These are phyloP conservation scores for Gossypium gossypioides DNA, from an alignment of 441 rosid species.

Conservation along the genomic window DNA sequence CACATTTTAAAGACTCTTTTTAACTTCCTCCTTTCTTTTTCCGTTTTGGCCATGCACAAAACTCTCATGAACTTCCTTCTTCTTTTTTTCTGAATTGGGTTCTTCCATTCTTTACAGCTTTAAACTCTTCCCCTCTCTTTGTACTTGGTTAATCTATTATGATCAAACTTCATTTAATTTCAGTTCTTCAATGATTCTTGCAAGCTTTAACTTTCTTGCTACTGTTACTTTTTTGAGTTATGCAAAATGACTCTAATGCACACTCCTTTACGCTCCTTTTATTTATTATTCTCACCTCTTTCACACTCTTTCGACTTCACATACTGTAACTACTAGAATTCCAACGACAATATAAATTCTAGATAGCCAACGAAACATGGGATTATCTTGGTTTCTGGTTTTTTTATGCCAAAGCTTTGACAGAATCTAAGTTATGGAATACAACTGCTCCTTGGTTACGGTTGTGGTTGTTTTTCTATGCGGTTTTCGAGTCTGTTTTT, in stretches of 20 bases:
- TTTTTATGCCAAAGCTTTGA: neutral
- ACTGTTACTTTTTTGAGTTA: neutral
- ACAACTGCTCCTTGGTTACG: conserved; percentile 14
- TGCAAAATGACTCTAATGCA: neutral
- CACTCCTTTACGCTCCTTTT: conserved; percentile 3
- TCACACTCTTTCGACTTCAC: neutral
- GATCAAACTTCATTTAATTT: neutral
- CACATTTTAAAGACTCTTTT: neutral
- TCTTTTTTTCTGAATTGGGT: neutral
- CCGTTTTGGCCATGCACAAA: neutral
- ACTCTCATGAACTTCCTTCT: conserved; percentile 10
- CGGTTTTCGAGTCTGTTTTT: conserved; percentile 9
- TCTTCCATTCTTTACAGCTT: neutral
- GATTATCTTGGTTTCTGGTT: neutral
- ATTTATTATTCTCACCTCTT: conserved; percentile 6
- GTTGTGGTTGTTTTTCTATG: conserved; percentile 8
- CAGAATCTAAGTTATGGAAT: neutral
- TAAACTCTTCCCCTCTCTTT: neutral
- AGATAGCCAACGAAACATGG: neutral
- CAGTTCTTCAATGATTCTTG: neutral
- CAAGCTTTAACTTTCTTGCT: neutral
- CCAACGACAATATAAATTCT: neutral
- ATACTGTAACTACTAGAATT: neutral
- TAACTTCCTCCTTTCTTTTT: neutral
- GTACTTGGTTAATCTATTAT: neutral